A percentile compares a stretch with the other conserved stretches of the same genome.
phyloP scores from a whole-genome alignment of 2,329 filamentous ascomycete species.

The Ascomycota sp. region DNA sequence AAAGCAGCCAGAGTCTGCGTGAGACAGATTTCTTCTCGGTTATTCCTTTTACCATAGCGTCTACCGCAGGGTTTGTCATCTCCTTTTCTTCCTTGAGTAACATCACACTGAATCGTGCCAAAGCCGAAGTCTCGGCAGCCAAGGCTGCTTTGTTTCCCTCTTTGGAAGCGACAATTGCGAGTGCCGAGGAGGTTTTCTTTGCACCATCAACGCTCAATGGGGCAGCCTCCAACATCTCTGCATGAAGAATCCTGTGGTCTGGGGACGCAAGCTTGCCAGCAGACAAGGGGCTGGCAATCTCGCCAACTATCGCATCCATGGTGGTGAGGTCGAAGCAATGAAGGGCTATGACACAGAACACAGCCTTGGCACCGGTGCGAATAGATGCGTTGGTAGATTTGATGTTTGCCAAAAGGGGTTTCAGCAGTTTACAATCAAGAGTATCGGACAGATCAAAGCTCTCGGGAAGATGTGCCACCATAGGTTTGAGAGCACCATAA shows the following conservation, averaged over 20 bases:
- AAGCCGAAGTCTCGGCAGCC: conserved; percentile 49
- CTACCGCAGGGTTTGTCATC: conserved; percentile 44
- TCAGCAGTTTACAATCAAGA: conserved; percentile 53
- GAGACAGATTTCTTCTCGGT: conserved; percentile 65
- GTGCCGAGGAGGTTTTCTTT: conserved; percentile 41
- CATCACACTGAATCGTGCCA: conserved; percentile 44
- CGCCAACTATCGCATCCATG: conserved; percentile 51
- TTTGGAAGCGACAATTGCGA: conserved; percentile 53
- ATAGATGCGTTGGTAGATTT: conserved; percentile 75
- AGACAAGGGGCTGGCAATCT: conserved; percentile 63
- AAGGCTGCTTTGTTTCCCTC: conserved; percentile 79
- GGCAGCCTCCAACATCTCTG: conserved; percentile 55
- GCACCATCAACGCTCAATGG: conserved; percentile 40
- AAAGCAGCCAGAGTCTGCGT: conserved; percentile 63
- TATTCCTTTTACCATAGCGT: conserved; percentile 62
- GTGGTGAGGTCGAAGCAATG: conserved; percentile 35
- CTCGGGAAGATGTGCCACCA: conserved; percentile 49
- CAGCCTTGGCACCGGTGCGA: conserved; percentile 52
- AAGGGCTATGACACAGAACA: conserved; percentile 50
- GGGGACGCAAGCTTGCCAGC: conserved; percentile 63
- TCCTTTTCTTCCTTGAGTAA: conserved; percentile 39
- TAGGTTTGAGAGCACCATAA: conserved; percentile 52
- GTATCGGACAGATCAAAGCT: conserved; percentile 59
- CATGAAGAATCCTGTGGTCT: conserved; percentile 68
- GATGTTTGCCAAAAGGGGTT: conserved; percentile 71